These are phyloP conservation scores for Yarrowia divulgata DNA, from an alignment of 805 yeast genomes.

Conservation along the genomic window DNA sequence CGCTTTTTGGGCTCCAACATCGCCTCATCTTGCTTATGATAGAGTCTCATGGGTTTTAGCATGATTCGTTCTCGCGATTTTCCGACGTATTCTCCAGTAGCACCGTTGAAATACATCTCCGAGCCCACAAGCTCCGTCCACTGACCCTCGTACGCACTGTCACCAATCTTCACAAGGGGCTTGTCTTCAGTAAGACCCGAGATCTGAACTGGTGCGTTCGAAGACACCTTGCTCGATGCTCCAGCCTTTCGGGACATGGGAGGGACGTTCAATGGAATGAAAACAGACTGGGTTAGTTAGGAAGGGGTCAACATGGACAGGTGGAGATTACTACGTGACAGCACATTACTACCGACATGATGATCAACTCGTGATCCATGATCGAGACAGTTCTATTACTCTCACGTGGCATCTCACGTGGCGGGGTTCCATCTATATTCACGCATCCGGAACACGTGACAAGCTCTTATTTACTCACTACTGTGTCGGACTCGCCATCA, in stretches of 20 bases:
- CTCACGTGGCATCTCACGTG: slow-evolving; percentile 19
- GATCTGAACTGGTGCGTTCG: slow-evolving; percentile 57
- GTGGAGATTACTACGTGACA: background rate
- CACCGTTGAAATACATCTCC: slow-evolving; percentile 56
- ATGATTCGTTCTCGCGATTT: slow-evolving; percentile 45
- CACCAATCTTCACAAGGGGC: slow-evolving; percentile 67
- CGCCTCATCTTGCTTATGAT: slow-evolving; percentile 35
- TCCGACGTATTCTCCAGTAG: slow-evolving; percentile 48
- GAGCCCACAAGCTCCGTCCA: slow-evolving; percentile 86
- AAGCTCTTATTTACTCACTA: slow-evolving; percentile 40
- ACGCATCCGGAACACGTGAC: slow-evolving; percentile 1
- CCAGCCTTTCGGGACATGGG: slow-evolving; percentile 31
- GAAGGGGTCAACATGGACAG: background rate
- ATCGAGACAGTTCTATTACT: slow-evolving; percentile 11
- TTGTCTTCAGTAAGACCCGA: slow-evolving; percentile 62
- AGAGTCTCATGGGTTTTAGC: slow-evolving; percentile 42
- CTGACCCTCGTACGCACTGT: slow-evolving; percentile 68
- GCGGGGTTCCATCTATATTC: slow-evolving; percentile 6
- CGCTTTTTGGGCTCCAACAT: slow-evolving; percentile 26
- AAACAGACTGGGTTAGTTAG: slow-evolving; percentile 52
- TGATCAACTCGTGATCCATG: background rate
- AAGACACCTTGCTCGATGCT: slow-evolving; percentile 47
- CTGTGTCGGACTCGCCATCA: slow-evolving; percentile 28
- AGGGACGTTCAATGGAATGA: slow-evolving; percentile 60
- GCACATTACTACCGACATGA: slow-evolving; percentile 17